phyloP scores from a whole-genome alignment of 2,329 filamentous ascomycete genomes.

The Cercospora brassicicola region DNA sequence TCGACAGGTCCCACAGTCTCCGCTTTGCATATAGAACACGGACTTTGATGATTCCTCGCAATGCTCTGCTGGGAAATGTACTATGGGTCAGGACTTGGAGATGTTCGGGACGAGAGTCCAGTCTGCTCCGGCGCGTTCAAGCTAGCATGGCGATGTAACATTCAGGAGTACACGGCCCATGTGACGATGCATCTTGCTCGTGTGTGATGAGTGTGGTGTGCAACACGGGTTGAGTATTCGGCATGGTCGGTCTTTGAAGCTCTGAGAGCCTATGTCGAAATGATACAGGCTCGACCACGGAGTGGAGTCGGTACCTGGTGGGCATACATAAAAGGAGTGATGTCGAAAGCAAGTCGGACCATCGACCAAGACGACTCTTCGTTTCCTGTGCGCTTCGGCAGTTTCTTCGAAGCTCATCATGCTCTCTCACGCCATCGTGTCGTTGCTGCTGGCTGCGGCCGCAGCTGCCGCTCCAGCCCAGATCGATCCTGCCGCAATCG shows the following conservation, averaged over 20 bases:
- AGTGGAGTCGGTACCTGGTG: neutral
- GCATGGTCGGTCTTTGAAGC: neutral
- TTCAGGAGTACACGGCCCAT: neutral
- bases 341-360: neutral
- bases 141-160: neutral
- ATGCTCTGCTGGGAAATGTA: neutral
- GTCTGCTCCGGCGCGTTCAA: neutral
- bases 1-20: neutral
- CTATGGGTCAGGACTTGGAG: neutral
- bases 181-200: neutral
- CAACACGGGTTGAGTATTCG: neutral
- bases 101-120: neutral
- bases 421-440: neutral
- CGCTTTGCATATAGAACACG: neutral
- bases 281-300: neutral
- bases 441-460: neutral
- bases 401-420: neutral
- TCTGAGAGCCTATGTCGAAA: neutral
- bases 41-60: neutral
- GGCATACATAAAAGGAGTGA: neutral
- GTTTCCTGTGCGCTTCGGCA: neutral
- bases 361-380: neutral
- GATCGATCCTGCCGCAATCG: neutral
- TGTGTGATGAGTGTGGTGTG: neutral
- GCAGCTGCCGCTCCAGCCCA: neutral